Evolutionary conservation across 148 eudicot genomes (phyloP).

Genomic region (Chenopodium quinoa): DNA sequence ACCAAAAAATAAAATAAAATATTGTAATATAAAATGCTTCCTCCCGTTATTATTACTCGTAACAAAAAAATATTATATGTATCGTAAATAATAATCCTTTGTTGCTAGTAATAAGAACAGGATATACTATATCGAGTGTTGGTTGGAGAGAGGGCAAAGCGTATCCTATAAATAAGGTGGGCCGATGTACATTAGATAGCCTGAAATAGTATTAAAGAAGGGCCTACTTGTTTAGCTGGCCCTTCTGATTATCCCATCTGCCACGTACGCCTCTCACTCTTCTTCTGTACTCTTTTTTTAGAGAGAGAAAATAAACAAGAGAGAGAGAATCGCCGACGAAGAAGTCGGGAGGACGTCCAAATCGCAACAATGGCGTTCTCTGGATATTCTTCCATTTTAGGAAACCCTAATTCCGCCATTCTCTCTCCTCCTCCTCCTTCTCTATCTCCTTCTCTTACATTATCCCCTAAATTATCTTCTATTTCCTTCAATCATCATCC

Average conservation of each 20-base stretch:
- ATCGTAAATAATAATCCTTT: too few species aligned
- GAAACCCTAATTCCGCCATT: conserved; percentile 31
- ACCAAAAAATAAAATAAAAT: too few species aligned
- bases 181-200: too few species aligned
- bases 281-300: background rate
- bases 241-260: conserved; percentile 4
- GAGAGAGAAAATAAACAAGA: background rate
- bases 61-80: too few species aligned
- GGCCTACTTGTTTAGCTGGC: background rate
- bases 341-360: conserved; percentile 8
- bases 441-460: background rate
- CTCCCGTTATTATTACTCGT: too few species aligned
- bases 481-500: conserved; percentile 12
- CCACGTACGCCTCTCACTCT: conserved; percentile 1
- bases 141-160: background rate
- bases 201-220: background rate
- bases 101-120: too few species aligned
- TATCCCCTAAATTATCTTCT: conserved; percentile 15
- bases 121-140: too few species aligned
- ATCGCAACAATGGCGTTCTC: conserved; percentile 31
- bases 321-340: conserved; percentile 7
- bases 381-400: conserved; percentile 15
- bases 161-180: background rate
- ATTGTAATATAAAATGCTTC: too few species aligned
- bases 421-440: conserved; percentile 21